These are phyloP conservation scores for Iodosphaeria phyllophila DNA, from an alignment of 2,329 filamentous ascomycete genomes.

Conservation along the genomic window DNA sequence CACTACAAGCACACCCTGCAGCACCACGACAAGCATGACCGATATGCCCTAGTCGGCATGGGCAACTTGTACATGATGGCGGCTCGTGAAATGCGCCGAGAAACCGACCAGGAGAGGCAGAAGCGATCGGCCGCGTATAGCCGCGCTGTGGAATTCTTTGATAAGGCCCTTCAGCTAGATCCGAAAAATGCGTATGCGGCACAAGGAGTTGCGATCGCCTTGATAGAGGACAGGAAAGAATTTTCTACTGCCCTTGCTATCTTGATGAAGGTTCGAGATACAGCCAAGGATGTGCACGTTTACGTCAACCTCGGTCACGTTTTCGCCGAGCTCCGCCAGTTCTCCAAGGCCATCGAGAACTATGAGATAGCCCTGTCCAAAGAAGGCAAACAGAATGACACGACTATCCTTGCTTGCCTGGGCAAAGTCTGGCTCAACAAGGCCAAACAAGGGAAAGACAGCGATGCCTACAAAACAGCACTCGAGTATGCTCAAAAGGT, in stretches of 20 bases:
- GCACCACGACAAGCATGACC: conserved; percentile 89
- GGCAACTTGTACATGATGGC: conserved; percentile 77
- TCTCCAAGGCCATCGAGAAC: conserved; percentile 77
- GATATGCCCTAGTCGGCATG: conserved; percentile 94
- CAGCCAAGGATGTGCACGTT: conserved; percentile 71
- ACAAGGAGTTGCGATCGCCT: conserved; percentile 83
- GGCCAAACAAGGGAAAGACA: conserved; percentile 43
- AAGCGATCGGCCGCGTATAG: conserved; percentile 75
- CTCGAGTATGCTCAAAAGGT: conserved; percentile 46
- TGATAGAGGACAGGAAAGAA: conserved; percentile 90
- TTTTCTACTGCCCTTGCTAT: conserved; percentile 66
- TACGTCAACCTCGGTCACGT: conserved; percentile 89
- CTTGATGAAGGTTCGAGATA: conserved; percentile 79
- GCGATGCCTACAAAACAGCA: conserved; percentile 37
- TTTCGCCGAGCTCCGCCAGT: conserved; percentile 80
- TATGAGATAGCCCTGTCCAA: conserved; percentile 75
- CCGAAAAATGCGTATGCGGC: conserved; percentile 90
- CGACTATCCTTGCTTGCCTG: conserved; percentile 66
- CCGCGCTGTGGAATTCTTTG: conserved; percentile 94
- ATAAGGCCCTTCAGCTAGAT: conserved; percentile 91
- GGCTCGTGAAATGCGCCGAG: conserved; percentile 85
- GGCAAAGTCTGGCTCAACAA: conserved; percentile 75
- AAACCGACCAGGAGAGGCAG: conserved; percentile 76
- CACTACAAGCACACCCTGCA: conserved; percentile 95
- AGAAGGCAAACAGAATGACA: conserved; percentile 54